A percentile compares a stretch with the other conserved stretches of the same genome.
These are phyloP conservation scores for Polyporus arcularius DNA, from an alignment of 768 basidiomycete genomes.

Conservation along the genomic window DNA sequence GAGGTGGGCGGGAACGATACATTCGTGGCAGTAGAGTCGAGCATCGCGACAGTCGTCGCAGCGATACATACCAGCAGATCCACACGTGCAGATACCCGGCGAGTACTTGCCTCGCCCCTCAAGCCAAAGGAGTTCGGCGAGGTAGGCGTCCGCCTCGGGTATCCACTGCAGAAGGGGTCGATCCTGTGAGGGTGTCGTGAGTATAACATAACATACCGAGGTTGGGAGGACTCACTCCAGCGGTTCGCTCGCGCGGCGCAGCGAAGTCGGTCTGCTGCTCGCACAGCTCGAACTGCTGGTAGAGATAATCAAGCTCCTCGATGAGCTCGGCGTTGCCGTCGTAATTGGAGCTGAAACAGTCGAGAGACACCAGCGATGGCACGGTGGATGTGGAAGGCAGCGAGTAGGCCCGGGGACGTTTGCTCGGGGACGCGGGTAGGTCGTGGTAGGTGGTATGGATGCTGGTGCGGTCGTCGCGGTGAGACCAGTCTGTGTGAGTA, in stretches of 20 bases:
- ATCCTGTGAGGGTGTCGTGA: not conserved
- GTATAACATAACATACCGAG: too few relatives aligned
- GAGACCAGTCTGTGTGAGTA: too few relatives aligned
- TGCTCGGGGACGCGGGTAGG: too few relatives aligned
- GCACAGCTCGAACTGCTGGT: too few relatives aligned
- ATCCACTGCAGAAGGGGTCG: constrained; percentile 2
- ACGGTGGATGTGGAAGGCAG: too few relatives aligned
- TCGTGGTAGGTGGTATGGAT: too few relatives aligned
- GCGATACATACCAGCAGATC: not conserved
- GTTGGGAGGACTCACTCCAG: not conserved
- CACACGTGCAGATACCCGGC: not conserved
- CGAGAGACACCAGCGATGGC: too few relatives aligned
- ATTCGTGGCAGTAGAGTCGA: not conserved
- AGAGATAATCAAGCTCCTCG: not conserved
- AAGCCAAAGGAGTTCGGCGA: constrained; percentile 5
- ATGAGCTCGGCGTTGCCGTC: not conserved
- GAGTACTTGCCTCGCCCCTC: constrained; percentile 4
- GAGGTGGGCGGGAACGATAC: constrained; percentile 3
- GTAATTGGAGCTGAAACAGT: not conserved
- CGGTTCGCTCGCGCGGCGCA: not conserved
- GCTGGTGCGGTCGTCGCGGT: too few relatives aligned
- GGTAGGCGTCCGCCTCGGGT: not conserved
- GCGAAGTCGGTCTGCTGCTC: too few relatives aligned
- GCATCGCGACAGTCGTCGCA: not conserved
- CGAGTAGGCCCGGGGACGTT: too few relatives aligned